Evolutionary conservation across 2,329 filamentous ascomycete genomes (phyloP).

Genomic region (Fusarium brevicatenulatum): DNA sequence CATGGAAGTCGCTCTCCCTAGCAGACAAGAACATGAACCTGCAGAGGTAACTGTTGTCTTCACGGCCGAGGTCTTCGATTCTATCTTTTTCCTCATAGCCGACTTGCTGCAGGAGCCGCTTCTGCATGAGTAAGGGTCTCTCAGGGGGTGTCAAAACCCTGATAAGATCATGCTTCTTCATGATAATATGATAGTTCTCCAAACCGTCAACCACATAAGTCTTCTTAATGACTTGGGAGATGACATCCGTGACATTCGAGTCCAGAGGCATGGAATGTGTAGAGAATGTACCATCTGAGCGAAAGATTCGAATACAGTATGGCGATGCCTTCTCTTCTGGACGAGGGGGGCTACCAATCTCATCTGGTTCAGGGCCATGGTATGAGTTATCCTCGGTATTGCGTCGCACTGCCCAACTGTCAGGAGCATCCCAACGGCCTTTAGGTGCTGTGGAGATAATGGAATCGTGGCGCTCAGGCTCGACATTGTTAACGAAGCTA

Average conservation of each 20-base stretch:
- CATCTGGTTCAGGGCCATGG: conserved; percentile 71
- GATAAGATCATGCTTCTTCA: conserved; percentile 91
- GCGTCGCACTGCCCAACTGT: conserved; percentile 93
- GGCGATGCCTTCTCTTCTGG: conserved; percentile 79
- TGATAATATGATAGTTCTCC: conserved; percentile 94
- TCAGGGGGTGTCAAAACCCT: conserved; percentile 82
- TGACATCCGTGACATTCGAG: conserved; percentile 85
- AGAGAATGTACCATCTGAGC: conserved; percentile 91
- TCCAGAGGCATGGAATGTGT: conserved; percentile 87
- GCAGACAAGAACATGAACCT: conserved; percentile 94
- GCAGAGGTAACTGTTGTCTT: conserved; percentile 97
- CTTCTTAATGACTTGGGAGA: conserved; percentile 92
- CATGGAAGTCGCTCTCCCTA: conserved; percentile 83
- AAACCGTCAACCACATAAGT: conserved; percentile 90
- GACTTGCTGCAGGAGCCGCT: conserved; percentile 87
- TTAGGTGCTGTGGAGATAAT: conserved; percentile 51
- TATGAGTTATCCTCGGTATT: conserved; percentile 72
- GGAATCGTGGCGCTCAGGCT: conserved; percentile 55
- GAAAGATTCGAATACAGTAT: conserved; percentile 96
- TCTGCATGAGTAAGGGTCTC: conserved; percentile 89
- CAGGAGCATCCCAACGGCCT: conserved; percentile 89
- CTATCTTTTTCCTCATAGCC: conserved; percentile 89
- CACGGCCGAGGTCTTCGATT: conserved; percentile 91
- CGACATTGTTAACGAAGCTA: conserved; percentile 57
- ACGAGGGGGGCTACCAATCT: conserved; percentile 72